phyloP scores from a whole-genome alignment of 768 basidiomycete genomes.

The Phanerodontia chrysosporium region DNA sequence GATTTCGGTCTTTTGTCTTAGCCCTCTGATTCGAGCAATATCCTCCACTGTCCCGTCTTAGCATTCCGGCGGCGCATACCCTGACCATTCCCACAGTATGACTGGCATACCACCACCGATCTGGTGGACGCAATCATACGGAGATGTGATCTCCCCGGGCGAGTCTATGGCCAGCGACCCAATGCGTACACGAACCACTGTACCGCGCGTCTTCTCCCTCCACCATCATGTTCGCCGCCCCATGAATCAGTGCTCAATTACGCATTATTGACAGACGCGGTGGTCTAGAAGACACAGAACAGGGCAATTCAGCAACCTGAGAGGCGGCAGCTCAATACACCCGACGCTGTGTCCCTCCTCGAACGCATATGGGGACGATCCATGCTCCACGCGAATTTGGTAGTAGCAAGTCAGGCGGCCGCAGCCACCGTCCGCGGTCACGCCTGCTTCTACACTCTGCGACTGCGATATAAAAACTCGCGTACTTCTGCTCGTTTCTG shows the following conservation, averaged over 20 bases:
- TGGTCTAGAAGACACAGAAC: neutral
- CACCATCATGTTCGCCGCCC: neutral
- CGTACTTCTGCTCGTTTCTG: neutral
- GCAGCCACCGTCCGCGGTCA: neutral
- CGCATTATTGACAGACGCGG: neutral
- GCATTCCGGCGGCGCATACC: neutral
- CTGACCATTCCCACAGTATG: neutral
- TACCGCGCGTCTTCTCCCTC: neutral
- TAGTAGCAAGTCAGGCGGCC: neutral
- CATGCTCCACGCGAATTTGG: neutral
- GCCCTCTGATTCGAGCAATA: neutral
- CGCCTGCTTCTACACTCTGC: neutral
- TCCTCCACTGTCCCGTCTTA: neutral
- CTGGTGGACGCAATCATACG: neutral
- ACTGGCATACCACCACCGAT: neutral
- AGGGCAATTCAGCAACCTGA: neutral
- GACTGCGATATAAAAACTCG: neutral
- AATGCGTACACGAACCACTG: neutral
- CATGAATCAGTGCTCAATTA: neutral
- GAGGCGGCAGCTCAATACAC: neutral
- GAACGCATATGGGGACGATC: neutral
- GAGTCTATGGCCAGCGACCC: neutral
- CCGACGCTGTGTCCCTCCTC: neutral
- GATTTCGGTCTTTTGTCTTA: neutral
- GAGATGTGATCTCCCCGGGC: neutral